phyloP scores from a whole-genome alignment of 2,329 filamentous ascomycete species.

The Fusarium sacchari region DNA sequence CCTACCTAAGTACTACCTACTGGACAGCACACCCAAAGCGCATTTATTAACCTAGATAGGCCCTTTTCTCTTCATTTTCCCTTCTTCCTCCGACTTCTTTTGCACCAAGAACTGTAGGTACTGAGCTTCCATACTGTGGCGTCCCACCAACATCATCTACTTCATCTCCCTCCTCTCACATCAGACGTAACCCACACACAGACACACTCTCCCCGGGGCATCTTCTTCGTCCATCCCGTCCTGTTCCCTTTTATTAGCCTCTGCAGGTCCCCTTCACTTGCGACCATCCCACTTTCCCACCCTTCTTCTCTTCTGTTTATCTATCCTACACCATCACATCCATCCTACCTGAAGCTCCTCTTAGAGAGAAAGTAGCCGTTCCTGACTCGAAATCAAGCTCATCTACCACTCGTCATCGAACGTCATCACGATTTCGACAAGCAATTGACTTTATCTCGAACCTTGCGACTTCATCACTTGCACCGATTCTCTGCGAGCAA shows the following conservation, averaged over 20 bases:
- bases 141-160: constrained; percentile 34
- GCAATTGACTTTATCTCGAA: constrained; percentile 21
- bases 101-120: constrained; percentile 11
- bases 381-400: constrained; percentile 15
- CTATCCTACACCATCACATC: constrained; percentile 8
- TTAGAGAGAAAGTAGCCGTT: not conserved
- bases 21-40: not conserved
- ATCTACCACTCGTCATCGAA: constrained; percentile 14
- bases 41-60: constrained; percentile 20
- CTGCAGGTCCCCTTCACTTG: constrained; percentile 35
- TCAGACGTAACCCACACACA: constrained; percentile 10
- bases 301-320: not conserved
- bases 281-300: constrained; percentile 33
- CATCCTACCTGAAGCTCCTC: constrained; percentile 9
- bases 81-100: constrained; percentile 6
- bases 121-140: constrained; percentile 33
- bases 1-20: not conserved
- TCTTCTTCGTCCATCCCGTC: constrained; percentile 15
- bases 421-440: constrained; percentile 18
- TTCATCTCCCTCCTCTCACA: constrained; percentile 12
- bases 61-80: not conserved
- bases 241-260: constrained; percentile 35
- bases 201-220: constrained; percentile 5
- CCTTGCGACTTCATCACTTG: not conserved
- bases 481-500: constrained; percentile 13